Evolutionary conservation across 768 basidiomycete species (phyloP).

Genomic region (Calocera viscosa): DNA sequence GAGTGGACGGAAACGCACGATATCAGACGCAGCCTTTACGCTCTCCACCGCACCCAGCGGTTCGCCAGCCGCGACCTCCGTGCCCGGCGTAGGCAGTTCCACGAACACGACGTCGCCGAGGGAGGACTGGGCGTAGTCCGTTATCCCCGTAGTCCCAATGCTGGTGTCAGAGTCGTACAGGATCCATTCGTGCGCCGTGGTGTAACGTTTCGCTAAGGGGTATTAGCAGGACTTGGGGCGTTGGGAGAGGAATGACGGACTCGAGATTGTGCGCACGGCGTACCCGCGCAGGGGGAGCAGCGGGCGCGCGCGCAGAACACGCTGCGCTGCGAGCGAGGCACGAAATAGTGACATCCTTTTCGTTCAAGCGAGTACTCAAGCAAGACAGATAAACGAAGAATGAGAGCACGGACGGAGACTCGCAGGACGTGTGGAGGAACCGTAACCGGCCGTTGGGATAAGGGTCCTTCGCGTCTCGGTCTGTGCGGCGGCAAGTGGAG

Average conservation of each 20-base stretch:
- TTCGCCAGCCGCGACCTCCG: conserved; percentile 45
- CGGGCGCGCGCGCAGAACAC: background rate
- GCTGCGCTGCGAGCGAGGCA: background rate
- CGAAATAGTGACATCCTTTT: background rate
- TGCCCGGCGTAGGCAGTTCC: conserved; percentile 62
- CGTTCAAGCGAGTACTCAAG: too few species aligned
- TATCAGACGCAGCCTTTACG: conserved; percentile 92
- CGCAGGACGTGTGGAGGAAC: background rate
- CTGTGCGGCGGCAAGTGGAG: too few species aligned
- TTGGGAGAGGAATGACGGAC: conserved; percentile 10
- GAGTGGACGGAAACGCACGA: conserved; percentile 35
- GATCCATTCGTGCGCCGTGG: conserved; percentile 79
- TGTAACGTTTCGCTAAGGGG: conserved; percentile 57
- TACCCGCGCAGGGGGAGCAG: background rate
- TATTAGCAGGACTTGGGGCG: conserved; percentile 1
- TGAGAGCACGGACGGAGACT: background rate
- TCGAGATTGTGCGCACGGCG: conserved; percentile 16
- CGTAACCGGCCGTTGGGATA: background rate
- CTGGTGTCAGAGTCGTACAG: conserved; percentile 63
- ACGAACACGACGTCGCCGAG: conserved; percentile 97
- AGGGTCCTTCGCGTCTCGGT: too few species aligned
- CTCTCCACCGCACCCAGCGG: conserved; percentile 88
- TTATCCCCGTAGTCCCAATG: conserved; percentile 72
- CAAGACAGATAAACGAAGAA: background rate
- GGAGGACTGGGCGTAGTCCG: conserved; percentile 79